Conservation (phyloP, 208 protist species). For the Trichomonas vaginalis region DNA sequence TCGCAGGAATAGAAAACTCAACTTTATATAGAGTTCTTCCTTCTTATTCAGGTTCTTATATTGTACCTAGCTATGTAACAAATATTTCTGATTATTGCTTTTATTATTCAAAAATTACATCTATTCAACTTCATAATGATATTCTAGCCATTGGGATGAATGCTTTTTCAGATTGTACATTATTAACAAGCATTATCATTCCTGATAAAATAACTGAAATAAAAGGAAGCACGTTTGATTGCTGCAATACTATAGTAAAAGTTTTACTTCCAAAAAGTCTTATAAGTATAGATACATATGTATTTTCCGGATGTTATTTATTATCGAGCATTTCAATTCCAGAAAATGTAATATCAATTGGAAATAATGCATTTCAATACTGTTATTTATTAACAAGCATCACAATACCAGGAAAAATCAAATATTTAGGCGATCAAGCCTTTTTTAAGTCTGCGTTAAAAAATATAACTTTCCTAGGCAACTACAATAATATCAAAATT, state of each 20-base stretch:
- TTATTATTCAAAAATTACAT: background rate
- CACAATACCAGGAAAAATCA: background rate
- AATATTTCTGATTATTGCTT: background rate
- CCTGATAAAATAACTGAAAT: background rate
- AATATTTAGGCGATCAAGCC: too few species aligned
- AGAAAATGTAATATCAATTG: background rate
- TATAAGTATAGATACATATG: background rate
- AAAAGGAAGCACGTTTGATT: background rate
- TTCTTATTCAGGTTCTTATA: too few species aligned
- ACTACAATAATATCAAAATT: too few species aligned
- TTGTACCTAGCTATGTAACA: background rate
- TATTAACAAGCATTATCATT: background rate
- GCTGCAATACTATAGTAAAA: background rate
- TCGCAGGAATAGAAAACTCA: too few species aligned
- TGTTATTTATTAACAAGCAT: background rate
- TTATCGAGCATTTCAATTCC: background rate
- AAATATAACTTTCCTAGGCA: too few species aligned
- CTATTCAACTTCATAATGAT: background rate
- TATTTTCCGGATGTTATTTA: background rate
- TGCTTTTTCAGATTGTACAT: background rate
- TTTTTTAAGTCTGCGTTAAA: too few species aligned
- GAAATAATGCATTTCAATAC: background rate
- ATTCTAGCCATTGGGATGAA: background rate
- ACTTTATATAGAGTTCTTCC: too few species aligned
- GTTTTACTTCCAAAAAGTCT: background rate